Base-by-base conservation (phyloP, 306 rosid species). In the Quercus engelmannii region DNA sequence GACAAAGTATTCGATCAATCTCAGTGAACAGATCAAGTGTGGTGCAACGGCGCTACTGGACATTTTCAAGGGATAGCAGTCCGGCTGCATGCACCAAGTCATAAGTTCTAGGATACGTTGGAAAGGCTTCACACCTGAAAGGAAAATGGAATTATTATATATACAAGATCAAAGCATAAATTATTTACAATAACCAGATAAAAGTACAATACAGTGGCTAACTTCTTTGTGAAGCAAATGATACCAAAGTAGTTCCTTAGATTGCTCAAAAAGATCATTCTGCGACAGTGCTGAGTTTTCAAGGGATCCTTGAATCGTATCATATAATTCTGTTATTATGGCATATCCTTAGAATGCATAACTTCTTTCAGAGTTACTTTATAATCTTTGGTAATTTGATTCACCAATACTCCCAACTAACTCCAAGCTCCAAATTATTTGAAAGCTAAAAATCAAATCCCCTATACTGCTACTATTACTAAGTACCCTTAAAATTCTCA, bases 81-180 rank as follows among this genome's bases (percentile, higher is more conserved):
- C 96, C 99, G 38, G 90, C 90, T 26, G 96, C 97, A 83, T 96
- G 99, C 79, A 96, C 98, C 90, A 96, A 76, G 87, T 96, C 99
- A 74, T 90, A 96, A 54, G 98, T 88, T 88, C 98, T 90, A 56
- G 99, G 99, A 76, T 96, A 96, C 1, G 99, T 88, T 55, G 98
- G 99, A 81, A 96, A 96, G 46, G 97, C 92, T 76, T 96, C 98
- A 54, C 99, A 96, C 99, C 99, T 96, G 81, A 74, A 84, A 35
- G 62, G 79, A 56, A 78, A 61, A 49, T 33, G 26, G 51, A 15
- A 61, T 79, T 17, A 3, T 35, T 55, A 14, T 49, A 70, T 64
- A 65, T 43, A 72, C 55, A 84, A 43, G 74, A 55, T 74, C 70
- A 68, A 82, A 55, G 74, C 80, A 69, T 26, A 33, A 33, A 38